These are phyloP conservation scores for Angomonas deanei DNA, from an alignment of 208 protist genomes.

Conservation along the genomic window DNA sequence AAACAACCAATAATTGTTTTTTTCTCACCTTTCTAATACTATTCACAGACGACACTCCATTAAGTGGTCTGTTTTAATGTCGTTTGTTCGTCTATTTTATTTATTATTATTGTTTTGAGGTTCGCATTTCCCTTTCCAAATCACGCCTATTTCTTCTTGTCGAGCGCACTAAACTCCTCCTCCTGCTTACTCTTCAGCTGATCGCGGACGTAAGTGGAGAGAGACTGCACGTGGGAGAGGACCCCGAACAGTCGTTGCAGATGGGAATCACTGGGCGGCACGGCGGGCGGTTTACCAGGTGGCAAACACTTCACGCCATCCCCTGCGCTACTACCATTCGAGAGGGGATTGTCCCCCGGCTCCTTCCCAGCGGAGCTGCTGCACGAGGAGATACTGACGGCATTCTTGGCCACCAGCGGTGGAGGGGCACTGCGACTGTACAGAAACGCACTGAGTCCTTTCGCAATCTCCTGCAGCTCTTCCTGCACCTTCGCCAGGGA, in stretches of 20 bases:
- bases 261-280: background rate
- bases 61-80: background rate
- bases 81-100: background rate
- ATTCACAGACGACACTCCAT: too few relatives aligned
- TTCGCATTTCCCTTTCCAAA: background rate
- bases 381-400: background rate
- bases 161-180: background rate
- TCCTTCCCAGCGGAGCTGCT: background rate
- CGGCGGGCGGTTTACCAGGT: background rate
- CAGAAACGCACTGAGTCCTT: slow-evolving; percentile 10
- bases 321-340: background rate
- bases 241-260: background rate
- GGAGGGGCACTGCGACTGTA: background rate
- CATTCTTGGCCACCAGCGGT: background rate
- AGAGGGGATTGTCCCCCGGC: background rate
- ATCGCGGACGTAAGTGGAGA: background rate
- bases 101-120: background rate
- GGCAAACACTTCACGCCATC: background rate
- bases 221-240: background rate
- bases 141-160: background rate
- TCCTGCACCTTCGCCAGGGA: background rate
- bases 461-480: slow-evolving; percentile 14
- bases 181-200: background rate
- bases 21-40: background rate
- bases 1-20: background rate